Percentiles rank a stretch among this genome's conserved stretches.
These are phyloP conservation scores for Salix suchowensis DNA, from an alignment of 345 rosid species.

Conservation along the genomic window DNA sequence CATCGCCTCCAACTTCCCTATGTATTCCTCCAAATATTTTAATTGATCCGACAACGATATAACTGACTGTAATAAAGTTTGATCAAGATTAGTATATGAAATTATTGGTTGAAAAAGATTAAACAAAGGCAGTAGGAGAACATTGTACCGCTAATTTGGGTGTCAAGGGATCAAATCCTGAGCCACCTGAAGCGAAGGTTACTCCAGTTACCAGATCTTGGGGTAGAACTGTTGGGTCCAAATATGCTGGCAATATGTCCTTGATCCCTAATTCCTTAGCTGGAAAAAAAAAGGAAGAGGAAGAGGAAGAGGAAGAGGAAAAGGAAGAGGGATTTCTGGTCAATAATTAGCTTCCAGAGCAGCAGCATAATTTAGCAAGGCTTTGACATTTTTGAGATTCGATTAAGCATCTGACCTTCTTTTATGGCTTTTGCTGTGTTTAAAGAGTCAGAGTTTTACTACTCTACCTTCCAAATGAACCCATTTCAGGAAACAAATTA, in stretches of 20 bases:
- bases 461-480: no score
- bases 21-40: constrained; percentile 37
- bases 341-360: no score
- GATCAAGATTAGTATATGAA: not conserved
- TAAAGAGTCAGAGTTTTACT: no score
- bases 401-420: no score
- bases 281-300: constrained; percentile 13
- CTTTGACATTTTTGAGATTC: no score
- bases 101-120: not conserved
- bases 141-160: constrained; percentile 30
- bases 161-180: constrained; percentile 57
- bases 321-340: not conserved
- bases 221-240: constrained; percentile 38
- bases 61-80: constrained; percentile 29
- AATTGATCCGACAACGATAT: constrained; percentile 40
- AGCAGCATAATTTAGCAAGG: not conserved
- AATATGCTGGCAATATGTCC: constrained; percentile 46
- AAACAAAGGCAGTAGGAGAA: not conserved
- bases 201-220: constrained; percentile 61
- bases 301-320: not conserved
- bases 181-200: constrained; percentile 61
- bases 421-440: no score
- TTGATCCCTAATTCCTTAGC: constrained; percentile 59
- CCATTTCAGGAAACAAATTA: no score
- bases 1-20: constrained; percentile 24